A percentile compares a stretch with the other conserved stretches of the same genome.
Conservation (phyloP, 1,139 yeast genomes). For the Geotrichum europaeum region DNA sequence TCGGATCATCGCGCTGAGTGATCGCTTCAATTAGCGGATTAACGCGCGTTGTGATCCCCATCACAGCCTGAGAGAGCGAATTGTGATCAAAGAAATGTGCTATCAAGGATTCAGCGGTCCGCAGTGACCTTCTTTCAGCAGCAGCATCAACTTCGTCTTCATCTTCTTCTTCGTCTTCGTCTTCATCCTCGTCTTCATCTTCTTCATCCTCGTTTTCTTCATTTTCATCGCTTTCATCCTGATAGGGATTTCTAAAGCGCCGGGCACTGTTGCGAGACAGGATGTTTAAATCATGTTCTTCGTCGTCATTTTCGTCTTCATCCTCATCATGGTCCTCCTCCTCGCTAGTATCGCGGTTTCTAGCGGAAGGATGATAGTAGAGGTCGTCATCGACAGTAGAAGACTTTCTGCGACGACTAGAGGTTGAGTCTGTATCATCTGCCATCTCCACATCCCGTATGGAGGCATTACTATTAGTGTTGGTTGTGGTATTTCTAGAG, state of each 20-base stretch:
- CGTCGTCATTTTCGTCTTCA: constrained; percentile 21
- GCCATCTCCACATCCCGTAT: background rate
- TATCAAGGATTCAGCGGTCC: constrained; percentile 24
- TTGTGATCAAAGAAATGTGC: constrained; percentile 14
- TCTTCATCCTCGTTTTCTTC: constrained; percentile 26
- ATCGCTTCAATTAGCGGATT: constrained; percentile 29
- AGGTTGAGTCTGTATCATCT: background rate
- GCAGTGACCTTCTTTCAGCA: constrained; percentile 26
- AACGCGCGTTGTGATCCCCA: constrained; percentile 26
- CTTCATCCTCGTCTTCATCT: constrained; percentile 27
- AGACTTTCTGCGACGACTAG: background rate
- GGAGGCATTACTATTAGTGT: background rate
- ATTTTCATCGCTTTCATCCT: constrained; percentile 12
- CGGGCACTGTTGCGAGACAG: constrained; percentile 22
- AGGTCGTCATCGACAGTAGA: constrained; percentile 25
- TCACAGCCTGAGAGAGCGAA: constrained; percentile 18
- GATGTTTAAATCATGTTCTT: constrained; percentile 23
- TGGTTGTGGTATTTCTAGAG: constrained; percentile 5
- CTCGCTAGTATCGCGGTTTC: constrained; percentile 23
- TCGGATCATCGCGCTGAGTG: constrained; percentile 40
- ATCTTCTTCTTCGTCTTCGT: constrained; percentile 16
- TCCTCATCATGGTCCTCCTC: constrained; percentile 28
- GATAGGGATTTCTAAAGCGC: constrained; percentile 21
- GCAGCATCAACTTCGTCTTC: constrained; percentile 23
- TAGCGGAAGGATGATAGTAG: constrained; percentile 6